Percentiles rank a stretch among this genome's conserved stretches.
These are phyloP conservation scores for Lachnellula willkommii DNA, from an alignment of 2,329 filamentous ascomycete species.

Conservation along the genomic window DNA sequence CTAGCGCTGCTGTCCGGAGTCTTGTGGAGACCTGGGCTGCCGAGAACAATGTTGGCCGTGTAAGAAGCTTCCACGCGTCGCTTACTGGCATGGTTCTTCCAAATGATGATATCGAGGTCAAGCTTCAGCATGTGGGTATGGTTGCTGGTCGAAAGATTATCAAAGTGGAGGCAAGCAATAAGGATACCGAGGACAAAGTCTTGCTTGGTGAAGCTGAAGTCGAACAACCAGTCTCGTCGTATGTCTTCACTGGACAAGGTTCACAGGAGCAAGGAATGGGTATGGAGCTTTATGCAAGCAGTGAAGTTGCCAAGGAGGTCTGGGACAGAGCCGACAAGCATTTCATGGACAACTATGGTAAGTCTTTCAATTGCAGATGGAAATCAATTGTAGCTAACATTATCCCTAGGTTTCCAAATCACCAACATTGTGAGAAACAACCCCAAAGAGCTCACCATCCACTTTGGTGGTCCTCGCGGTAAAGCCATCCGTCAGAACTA, in stretches of 20 bases:
- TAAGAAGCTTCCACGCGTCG: conserved; percentile 93
- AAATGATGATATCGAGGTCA: conserved; percentile 91
- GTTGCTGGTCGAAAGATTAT: conserved; percentile 98
- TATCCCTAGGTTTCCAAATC: conserved; percentile 72
- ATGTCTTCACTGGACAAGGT: conserved; percentile 97
- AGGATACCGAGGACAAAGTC: conserved; percentile 94
- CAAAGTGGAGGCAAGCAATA: conserved; percentile 94
- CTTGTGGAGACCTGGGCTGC: conserved; percentile 98
- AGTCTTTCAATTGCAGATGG: conserved; percentile 30
- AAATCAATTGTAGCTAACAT: conserved; percentile 20
- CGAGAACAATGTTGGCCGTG: conserved; percentile 96
- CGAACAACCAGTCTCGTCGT: conserved; percentile 92
- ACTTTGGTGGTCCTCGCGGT: conserved; percentile 93
- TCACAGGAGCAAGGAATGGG: conserved; percentile 99
- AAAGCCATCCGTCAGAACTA: conserved; percentile 99
- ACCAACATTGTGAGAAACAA: conserved; percentile 99
- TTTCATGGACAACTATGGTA: conserved; percentile 97
- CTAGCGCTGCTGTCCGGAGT: conserved; percentile 90
- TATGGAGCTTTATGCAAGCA: conserved; percentile 96
- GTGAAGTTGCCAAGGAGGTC: conserved; percentile 88
- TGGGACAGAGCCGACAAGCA: conserved; percentile 98
- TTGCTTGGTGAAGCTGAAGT: conserved; percentile 93
- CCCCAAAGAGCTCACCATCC: conserved; percentile 95
- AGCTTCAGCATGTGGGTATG: conserved; percentile 96
- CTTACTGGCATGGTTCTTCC: conserved; percentile 98